Conservation (phyloP, 805 yeast genomes). For the Kuraishia borneana region DNA sequence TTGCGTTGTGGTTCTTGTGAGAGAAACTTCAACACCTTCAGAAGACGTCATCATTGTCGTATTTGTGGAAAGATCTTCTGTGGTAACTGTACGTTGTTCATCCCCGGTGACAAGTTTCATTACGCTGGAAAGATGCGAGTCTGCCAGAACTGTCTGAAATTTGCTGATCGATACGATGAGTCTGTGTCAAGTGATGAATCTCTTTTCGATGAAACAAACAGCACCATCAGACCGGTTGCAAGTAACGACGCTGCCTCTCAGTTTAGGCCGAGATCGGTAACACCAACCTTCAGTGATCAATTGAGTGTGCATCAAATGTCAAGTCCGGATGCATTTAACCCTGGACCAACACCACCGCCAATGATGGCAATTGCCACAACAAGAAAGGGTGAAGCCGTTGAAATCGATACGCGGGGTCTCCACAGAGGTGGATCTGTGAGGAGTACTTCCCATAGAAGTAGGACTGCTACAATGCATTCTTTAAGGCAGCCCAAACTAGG, state of each 20-base stretch:
- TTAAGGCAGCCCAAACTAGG: not conserved
- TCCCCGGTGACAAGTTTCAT: constrained; percentile 55
- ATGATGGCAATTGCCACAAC: constrained; percentile 77
- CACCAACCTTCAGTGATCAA: not conserved
- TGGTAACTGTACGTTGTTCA: constrained; percentile 63
- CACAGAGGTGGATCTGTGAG: not conserved
- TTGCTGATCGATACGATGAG: constrained; percentile 58
- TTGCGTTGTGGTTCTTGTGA: constrained; percentile 81
- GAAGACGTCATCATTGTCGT: constrained; percentile 91
- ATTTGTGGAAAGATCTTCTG: constrained; percentile 96
- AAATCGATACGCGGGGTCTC: constrained; percentile 37
- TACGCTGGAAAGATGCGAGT: constrained; percentile 63
- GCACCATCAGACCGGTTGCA: constrained; percentile 1
- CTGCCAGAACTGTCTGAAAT: constrained; percentile 58
- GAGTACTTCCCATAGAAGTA: constrained; percentile 11
- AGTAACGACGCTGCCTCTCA: constrained; percentile 1
- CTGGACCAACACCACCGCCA: constrained; percentile 50
- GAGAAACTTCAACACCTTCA: constrained; percentile 67
- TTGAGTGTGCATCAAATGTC: not conserved
- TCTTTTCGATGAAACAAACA: constrained; percentile 21
- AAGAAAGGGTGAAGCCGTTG: constrained; percentile 67
- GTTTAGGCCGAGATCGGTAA: not conserved
- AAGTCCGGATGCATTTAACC: constrained; percentile 2
- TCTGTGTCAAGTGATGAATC: constrained; percentile 56
- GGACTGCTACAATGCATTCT: constrained; percentile 7